Evolutionary conservation across 2,329 filamentous ascomycete genomes (phyloP).

Genomic region (Curvularia sp.): DNA sequence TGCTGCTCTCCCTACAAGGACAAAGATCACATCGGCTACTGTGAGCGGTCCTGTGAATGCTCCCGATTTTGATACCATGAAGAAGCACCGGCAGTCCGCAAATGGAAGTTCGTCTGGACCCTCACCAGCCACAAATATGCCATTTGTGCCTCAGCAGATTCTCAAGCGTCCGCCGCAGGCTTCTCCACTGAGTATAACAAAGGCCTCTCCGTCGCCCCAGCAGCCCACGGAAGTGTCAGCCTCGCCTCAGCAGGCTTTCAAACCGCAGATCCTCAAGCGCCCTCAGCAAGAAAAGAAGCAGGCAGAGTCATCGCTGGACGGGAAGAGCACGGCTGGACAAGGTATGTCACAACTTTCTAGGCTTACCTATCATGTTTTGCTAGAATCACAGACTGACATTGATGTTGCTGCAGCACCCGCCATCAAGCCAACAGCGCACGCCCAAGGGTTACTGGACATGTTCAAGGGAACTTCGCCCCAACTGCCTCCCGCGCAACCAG

Average conservation of each 20-base stretch:
- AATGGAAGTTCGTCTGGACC: constrained; percentile 38
- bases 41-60: constrained; percentile 53
- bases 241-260: constrained; percentile 34
- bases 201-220: constrained; percentile 10
- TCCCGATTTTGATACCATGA: constrained; percentile 51
- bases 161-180: constrained; percentile 28
- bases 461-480: constrained; percentile 29
- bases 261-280: constrained; percentile 48
- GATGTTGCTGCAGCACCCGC: constrained; percentile 4
- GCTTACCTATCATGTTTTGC: too few species aligned
- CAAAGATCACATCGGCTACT: constrained; percentile 49
- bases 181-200: constrained; percentile 17
- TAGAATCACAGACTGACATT: neutral
- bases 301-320: neutral
- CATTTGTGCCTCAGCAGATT: constrained; percentile 41
- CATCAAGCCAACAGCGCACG: constrained; percentile 24
- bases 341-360: neutral
- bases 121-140: constrained; percentile 36
- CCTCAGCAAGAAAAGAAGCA: constrained; percentile 36
- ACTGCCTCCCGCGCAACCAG: constrained; percentile 17
- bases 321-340: neutral
- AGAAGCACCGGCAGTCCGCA: constrained; percentile 36
- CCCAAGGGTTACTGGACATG: constrained; percentile 31
- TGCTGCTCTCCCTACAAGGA: constrained; percentile 25
- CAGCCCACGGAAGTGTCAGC: constrained; percentile 14